Evolutionary conservation across 768 basidiomycete genomes (phyloP), one percentile per base, ranked within the genome.

Genomic region (Cyclocybe aegerita): DNA sequence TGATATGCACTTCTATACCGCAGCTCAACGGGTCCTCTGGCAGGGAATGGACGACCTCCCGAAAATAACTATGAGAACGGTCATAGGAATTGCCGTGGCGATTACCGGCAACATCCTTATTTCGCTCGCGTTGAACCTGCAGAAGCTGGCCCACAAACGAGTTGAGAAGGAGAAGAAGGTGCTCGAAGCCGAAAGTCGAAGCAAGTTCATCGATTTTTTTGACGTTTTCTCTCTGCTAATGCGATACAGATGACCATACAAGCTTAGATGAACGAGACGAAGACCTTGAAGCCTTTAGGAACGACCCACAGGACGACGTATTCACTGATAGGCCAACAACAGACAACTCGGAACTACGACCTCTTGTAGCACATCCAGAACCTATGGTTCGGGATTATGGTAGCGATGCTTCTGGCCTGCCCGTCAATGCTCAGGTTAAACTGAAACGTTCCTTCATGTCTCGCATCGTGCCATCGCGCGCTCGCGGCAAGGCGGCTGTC

Each of bases 81-180:
- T 79, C 60, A 83, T 91, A 48, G 95, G 95, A 11, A 95, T 98
- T 33, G 75, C 78, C 4, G 83, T 94, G 33, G 88, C 93, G 3
- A 80, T 96, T 48, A 74, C 78, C 7, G 94, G 94, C 31, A 96
- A 96, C 62, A 69, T 94, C 9, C 79, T 97, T 54, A 93, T 98
- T 54, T 90, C 89, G 8, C 78, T 95, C 16, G 95, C 93, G 11
- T 78, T 98, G 55, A 97, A 97, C 69, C 72, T 90, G 32, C 95
- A 98, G 69, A 98, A 97, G 65, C 79, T 96, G 12, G 93, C 93
- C 1, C 94, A 96, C 71, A 77, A 79, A 57, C 78, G 86, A 29
- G 73, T 89, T 31, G 82, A 83, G 57, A 70, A 62, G 29, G 65
- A 63, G 54, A 64, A 64, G 66, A 57, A 52, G 37, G 53, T 33